Base-by-base conservation (phyloP, 2,329 filamentous ascomycete genomes). In the Teratosphaeria pseudoeucalypti region DNA sequence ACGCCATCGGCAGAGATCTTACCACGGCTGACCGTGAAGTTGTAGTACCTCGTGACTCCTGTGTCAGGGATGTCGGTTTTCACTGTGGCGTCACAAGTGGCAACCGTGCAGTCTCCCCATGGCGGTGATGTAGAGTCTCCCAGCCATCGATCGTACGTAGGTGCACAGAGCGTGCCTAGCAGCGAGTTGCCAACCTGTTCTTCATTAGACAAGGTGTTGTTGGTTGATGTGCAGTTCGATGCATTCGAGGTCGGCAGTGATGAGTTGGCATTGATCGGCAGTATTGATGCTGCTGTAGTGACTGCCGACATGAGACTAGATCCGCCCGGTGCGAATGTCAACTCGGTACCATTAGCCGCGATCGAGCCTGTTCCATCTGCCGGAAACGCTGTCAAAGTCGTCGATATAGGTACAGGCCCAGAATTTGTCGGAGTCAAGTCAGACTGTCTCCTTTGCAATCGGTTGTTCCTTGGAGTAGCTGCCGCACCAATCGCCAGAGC, bases 1-100 rank as follows among this genome's bases (percentile, higher is more conserved):
- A 76, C 72, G 6, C 79, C 79, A 68, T 81, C 79, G 1, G 77
- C 77, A 4, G 77, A 70, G 59, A 78, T 64, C 3, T 74, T 77
- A 0, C 64, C 68, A 52, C 77, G 75, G 6, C 71, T 71, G 57
- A 79, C 69, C 16, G 75, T 73, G 43, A 79, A 69, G 56, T 75
- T 70, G 62, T 80, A 80, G 68, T 78, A 65, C 12, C 73, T 68
- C 2, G 70, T 74, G 5, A 69, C 65, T 62, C 72, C 74, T 6
- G 74, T 76, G 63, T 71, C 73, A 6, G 73, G 73, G 11, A 68
- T 67, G 54, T 71, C 67, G 39, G 43, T 60, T 27, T 34, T 32
- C 37, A 63, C 58, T 26, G 69, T 69, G n/a, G 68, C 63, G 57
- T 71, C 68, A 16, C 64, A 67, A 39, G 65, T 67, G 19, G 64